These are phyloP conservation scores for Reutealis trisperma DNA, from an alignment of 345 rosid genomes.

Conservation along the genomic window DNA sequence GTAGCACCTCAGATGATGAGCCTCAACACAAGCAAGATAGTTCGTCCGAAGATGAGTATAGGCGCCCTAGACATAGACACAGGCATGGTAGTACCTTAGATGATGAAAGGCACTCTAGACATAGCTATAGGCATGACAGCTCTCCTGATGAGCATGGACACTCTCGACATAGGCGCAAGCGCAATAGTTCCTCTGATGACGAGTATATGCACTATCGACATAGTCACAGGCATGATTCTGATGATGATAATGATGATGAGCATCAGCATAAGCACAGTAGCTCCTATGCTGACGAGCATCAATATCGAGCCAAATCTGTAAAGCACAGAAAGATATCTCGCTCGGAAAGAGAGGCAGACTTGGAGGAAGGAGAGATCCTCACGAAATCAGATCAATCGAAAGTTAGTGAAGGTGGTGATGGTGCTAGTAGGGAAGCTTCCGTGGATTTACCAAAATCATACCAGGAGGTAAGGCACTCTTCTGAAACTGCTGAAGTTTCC, in stretches of 20 bases:
- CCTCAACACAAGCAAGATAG: neutral
- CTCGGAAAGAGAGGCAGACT: slow-evolving; percentile 37
- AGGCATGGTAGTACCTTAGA: neutral
- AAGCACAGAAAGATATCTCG: slow-evolving; percentile 41
- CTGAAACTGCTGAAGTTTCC: slow-evolving; percentile 49
- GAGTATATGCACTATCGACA: slow-evolving; percentile 6
- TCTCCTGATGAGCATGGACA: slow-evolving; percentile 38
- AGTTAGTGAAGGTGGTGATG: slow-evolving; percentile 33
- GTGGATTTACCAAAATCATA: slow-evolving; percentile 28
- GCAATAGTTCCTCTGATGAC: slow-evolving; percentile 1
- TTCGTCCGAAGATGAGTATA: slow-evolving; percentile 5
- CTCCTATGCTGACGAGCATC: slow-evolving; percentile 12
- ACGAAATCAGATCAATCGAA: slow-evolving; percentile 60
- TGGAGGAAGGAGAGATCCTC: slow-evolving; percentile 65
- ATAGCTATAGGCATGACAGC: slow-evolving; percentile 24
- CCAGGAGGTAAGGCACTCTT: slow-evolving; percentile 28
- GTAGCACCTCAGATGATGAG: slow-evolving; percentile 38
- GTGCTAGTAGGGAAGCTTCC: slow-evolving; percentile 46
- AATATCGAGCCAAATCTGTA: slow-evolving; percentile 31
- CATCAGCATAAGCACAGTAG: slow-evolving; percentile 10
- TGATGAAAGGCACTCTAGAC: slow-evolving; percentile 16
- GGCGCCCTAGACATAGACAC: slow-evolving; percentile 19
- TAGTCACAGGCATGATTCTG: slow-evolving; percentile 27
- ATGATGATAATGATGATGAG: slow-evolving; percentile 36
- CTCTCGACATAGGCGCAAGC: slow-evolving; percentile 14